Evolutionary conservation across 2,329 filamentous ascomycete genomes (phyloP).

Genomic region (Penicillium polonicum): DNA sequence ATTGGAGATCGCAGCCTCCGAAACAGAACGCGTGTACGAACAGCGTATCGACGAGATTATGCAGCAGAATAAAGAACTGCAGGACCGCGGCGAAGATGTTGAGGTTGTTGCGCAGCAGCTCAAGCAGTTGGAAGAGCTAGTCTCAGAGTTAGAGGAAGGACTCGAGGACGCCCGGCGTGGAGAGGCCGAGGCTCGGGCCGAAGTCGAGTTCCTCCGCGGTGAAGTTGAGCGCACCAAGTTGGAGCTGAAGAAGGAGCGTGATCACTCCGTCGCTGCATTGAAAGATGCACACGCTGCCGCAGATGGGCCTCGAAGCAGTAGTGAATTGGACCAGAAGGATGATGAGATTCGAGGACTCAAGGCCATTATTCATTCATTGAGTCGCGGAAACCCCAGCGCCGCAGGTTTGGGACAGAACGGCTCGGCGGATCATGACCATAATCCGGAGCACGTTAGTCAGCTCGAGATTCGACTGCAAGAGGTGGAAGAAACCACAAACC

Average conservation of each 20-base stretch:
- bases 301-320: constrained; percentile 51
- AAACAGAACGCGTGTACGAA: constrained; percentile 93
- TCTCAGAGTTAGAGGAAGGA: constrained; percentile 94
- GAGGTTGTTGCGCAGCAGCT: constrained; percentile 87
- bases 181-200: constrained; percentile 90
- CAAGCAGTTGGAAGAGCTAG: constrained; percentile 92
- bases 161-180: constrained; percentile 90
- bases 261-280: constrained; percentile 68
- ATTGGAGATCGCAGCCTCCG: constrained; percentile 88
- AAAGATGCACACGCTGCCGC: constrained; percentile 53
- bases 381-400: constrained; percentile 55
- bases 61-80: constrained; percentile 77
- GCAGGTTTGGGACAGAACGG: constrained; percentile 32
- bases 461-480: constrained; percentile 80
- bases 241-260: constrained; percentile 82
- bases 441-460: constrained; percentile 58
- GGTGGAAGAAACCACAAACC: constrained; percentile 69
- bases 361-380: constrained; percentile 95
- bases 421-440: constrained; percentile 39
- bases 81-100: constrained; percentile 82
- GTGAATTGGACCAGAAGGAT: constrained; percentile 88
- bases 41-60: constrained; percentile 59
- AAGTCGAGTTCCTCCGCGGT: constrained; percentile 91
- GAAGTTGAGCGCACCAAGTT: constrained; percentile 90
- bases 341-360: constrained; percentile 97